Conservation (phyloP, 139 green algal species). For the Coccomyxa sp. region DNA sequence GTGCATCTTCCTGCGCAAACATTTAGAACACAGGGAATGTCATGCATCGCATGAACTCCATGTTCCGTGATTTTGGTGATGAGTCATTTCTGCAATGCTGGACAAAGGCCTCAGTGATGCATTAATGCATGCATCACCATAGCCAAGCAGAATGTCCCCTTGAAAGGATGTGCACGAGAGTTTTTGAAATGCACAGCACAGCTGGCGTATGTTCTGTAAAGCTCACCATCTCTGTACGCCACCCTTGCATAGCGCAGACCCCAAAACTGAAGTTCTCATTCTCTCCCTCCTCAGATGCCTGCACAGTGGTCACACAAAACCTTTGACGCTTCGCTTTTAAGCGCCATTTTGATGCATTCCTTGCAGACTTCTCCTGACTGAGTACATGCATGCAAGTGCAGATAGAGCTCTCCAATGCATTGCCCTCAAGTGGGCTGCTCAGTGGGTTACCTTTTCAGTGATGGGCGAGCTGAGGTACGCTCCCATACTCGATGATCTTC, state of each 20-base stretch:
- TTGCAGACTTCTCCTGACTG: not conserved
- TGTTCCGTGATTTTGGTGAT: too few relatives aligned
- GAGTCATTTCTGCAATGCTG: too few relatives aligned
- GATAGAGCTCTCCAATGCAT: not conserved
- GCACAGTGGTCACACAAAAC: not conserved
- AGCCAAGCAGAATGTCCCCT: not conserved
- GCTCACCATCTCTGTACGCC: slow-evolving; percentile 65
- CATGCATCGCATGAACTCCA: too few relatives aligned
- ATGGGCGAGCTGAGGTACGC: slow-evolving; percentile 57
- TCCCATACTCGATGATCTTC: slow-evolving; percentile 37
- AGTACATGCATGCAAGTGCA: not conserved
- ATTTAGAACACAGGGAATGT: not conserved
- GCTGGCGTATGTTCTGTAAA: not conserved
- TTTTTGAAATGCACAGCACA: too few relatives aligned
- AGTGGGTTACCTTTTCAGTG: slow-evolving; percentile 65
- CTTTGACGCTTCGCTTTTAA: not conserved
- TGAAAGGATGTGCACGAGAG: too few relatives aligned
- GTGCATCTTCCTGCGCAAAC: slow-evolving; percentile 43
- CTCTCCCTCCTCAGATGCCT: slow-evolving; percentile 44
- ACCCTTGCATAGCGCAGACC: slow-evolving; percentile 68
- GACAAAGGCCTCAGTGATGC: not conserved
- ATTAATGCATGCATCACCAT: not conserved
- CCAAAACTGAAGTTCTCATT: slow-evolving; percentile 47
- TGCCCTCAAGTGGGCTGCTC: not conserved
- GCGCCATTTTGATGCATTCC: too few relatives aligned